Percentiles rank a stretch among this genome's conserved stretches.
These are phyloP conservation scores for Reticulascus tulasneorum DNA, from an alignment of 2,329 filamentous ascomycete species.

Conservation along the genomic window DNA sequence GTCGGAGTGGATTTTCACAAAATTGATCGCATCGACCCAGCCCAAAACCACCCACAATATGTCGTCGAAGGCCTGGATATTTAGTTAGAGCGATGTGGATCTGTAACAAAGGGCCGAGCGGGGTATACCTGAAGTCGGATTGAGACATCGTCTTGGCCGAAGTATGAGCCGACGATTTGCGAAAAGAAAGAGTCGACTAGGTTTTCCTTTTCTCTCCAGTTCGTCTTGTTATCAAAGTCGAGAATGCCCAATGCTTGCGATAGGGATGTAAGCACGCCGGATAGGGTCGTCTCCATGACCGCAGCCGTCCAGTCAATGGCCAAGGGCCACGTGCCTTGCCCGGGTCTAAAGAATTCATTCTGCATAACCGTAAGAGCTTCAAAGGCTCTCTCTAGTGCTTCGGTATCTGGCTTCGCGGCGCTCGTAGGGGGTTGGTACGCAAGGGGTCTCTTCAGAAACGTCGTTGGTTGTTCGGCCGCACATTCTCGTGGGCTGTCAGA, in stretches of 20 bases:
- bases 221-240: slow-evolving; percentile 27
- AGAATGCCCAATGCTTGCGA: slow-evolving; percentile 51
- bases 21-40: slow-evolving; percentile 80
- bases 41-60: slow-evolving; percentile 93
- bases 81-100: neutral
- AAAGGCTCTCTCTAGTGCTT: slow-evolving; percentile 47
- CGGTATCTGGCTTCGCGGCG: neutral
- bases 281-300: slow-evolving; percentile 75
- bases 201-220: slow-evolving; percentile 61
- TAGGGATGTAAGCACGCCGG: slow-evolving; percentile 68
- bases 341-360: slow-evolving; percentile 69
- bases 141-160: slow-evolving; percentile 74
- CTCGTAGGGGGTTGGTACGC: neutral
- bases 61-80: slow-evolving; percentile 75
- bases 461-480: slow-evolving; percentile 5
- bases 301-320: slow-evolving; percentile 94
- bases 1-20: slow-evolving; percentile 65
- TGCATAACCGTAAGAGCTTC: slow-evolving; percentile 73
- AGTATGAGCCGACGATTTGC: slow-evolving; percentile 75
- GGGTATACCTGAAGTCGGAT: slow-evolving; percentile 55
- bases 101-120: no score
- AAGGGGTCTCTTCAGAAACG: no score
- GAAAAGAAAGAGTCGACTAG: slow-evolving; percentile 79
- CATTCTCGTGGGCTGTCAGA: slow-evolving; percentile 9
- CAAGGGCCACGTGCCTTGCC: slow-evolving; percentile 77